Base-by-base conservation (phyloP, 768 basidiomycete species). In the Naematelia encephala region DNA sequence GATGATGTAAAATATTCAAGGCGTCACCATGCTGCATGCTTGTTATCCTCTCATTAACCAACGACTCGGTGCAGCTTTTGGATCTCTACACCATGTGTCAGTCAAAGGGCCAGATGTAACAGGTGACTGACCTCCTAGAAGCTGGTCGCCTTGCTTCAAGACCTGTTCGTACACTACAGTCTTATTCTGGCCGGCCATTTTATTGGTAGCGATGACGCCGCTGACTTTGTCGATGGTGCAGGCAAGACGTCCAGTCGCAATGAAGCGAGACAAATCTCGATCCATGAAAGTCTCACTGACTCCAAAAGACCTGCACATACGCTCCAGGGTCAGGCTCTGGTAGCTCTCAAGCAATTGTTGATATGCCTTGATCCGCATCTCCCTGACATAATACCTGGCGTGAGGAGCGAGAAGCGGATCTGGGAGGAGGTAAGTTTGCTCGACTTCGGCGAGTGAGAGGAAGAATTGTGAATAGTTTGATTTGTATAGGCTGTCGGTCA, bases 401-500 rank as follows among this genome's bases (percentile, higher is more conserved):
- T 98, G 96, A 0, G 87, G 88, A 1, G 86, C 83, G 48, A 98
- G 84, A 59, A 92, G 79, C 43, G 90, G 88, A 2, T 89, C 92
- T 12, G 91, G 87, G n/a, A 91, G 78, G 63, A 98, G 86, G 70
- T 88, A 85, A 1, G 83, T 84, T 78, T 91, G 86, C 78, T 97
- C 93, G 56, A 97, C 86, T 13, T 87, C 87, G 16, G 92, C 91
- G 19, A 98, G 84, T 0, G 93, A 87, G 30, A 86, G 78, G 77
- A 97, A 99, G 80, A 98, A 91, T 61, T 91, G 90, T 72, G 90
- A 85, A 74, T 98, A 99, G 68, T 93, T 89, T 65, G 89, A 90
- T 59, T 93, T 89, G 76, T 93, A 93, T 3, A 99, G 81, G 66
- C 84, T 91, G 70, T 88, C 89, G 56, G 89, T 85, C 54, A 90